Evolutionary conservation across 2,329 filamentous ascomycete genomes (phyloP).

Genomic region (Periconia sp.): DNA sequence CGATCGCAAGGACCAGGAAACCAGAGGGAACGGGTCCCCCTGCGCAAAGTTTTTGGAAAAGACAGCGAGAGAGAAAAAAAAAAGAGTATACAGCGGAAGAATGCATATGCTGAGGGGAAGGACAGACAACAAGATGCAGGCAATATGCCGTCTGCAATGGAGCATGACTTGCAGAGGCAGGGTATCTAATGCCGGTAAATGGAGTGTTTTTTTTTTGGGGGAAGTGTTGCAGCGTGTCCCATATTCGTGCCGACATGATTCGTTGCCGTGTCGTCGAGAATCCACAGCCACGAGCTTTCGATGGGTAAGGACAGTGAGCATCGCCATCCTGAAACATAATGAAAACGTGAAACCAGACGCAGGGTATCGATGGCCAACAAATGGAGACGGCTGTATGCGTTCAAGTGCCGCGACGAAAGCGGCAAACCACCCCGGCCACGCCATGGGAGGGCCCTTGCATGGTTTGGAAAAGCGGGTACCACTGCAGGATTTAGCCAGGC

Average conservation of each 20-base stretch:
- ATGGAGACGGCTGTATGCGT: constrained; percentile 19
- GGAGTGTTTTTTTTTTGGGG: not conserved
- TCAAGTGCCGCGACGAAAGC: constrained; percentile 27
- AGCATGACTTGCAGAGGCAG: constrained; percentile 14
- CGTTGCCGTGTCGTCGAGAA: not conserved
- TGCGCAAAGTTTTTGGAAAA: not conserved
- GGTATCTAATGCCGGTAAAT: constrained; percentile 16
- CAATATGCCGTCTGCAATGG: constrained; percentile 7
- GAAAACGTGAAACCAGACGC: constrained; percentile 22
- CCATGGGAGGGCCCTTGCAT: constrained; percentile 37
- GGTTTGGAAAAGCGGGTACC: constrained; percentile 33
- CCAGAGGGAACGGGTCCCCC: not conserved
- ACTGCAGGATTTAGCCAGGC: constrained; percentile 31
- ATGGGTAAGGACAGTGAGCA: constrained; percentile 3
- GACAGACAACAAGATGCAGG: not conserved
- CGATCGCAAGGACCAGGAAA: not conserved
- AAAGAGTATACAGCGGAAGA: not conserved
- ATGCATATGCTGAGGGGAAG: not conserved
- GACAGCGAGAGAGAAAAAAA: not conserved
- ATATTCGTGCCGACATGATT: not conserved
- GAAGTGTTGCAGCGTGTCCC: too few relatives aligned
- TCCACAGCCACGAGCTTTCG: not conserved
- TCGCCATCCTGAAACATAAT: constrained; percentile 25
- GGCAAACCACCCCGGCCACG: constrained; percentile 31
- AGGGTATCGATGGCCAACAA: constrained; percentile 14